Base-by-base conservation (phyloP, 2,329 filamentous ascomycete genomes). In the Colletotrichum truncatum region DNA sequence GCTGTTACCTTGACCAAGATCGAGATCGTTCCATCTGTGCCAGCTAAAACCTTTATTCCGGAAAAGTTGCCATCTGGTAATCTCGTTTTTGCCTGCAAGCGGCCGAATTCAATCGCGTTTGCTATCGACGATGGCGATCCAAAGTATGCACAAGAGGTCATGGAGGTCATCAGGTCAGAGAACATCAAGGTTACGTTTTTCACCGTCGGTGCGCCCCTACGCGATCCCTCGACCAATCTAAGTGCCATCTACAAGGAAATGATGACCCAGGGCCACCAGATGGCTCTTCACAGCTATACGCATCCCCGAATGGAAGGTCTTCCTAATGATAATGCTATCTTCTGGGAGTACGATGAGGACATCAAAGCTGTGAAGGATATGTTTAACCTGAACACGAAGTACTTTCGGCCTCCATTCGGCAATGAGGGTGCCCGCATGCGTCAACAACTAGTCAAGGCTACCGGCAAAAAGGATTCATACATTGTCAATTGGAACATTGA, bases 361-460 rank as follows among this genome's bases (percentile, higher is more conserved):
- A 82, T 89, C 67, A 77, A 78, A 30, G 82, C 84, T 5, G 82
- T 86, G 28, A 68, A 68, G 16, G 71, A 77, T 51, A 74, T 76
- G 3, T 82, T 83, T 6, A 36, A 73, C 65, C 70, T 70, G 23
- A 64, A 67, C 7, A 69, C 73, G 70, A 66, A 75, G 72, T 92
- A 92, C 78, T 92, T 92, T 82, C 86, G 90, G 6, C 89, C 90
- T 6, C 90, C 90, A 0, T 92, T 89, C 71, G 90, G 90, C 51
- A 91, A 83, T 34, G 86, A 91, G 72, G 90, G 89, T 30, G 88
- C 89, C 1, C 84, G 89, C 46, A 89, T 90, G 78, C 84, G 90
- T 3, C 85, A 90, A 73, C 83, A 87, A 34, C 82, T 91, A n/a
- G 85, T 87, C 0, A 78, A 80, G 2, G 82, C 85, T 0, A 79